Evolutionary conservation across 352 stramenopile genomes (phyloP), one percentile per base, ranked within the genome.

Genomic region (Phytophthora sp.): DNA sequence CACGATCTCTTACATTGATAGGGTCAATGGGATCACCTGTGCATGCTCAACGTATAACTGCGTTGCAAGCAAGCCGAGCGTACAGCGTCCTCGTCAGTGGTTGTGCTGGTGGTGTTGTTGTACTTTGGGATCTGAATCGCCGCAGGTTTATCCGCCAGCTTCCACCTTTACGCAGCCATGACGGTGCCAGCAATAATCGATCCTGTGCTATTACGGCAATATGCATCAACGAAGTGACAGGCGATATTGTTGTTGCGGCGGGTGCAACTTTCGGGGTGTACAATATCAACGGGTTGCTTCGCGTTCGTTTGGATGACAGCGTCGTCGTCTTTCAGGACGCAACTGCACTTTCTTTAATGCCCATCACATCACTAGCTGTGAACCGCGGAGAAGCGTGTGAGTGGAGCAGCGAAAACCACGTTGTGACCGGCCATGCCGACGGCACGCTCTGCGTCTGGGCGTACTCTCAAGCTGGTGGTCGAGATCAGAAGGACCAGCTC

Each of bases 81-180:
- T 88, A 87, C 69, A 90, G 79, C 37, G 52, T 91, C 17, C 55
- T 89, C 17, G 76, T 91, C 4, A 91, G 81, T 45, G 82, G 82
- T 13, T 91, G 84, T 54, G 57, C 69, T 4, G 69, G 67, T 13
- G 82, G 84, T 11, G 52, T 82, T 9, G 74, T 76, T 4, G 74
- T 90, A 12, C 70, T 92, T 12, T 92, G 84, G 84, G 84, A 92
- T 30, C 54, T 92, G 2, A 92, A 92, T 17, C 82, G 84, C 13
- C 74, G 84, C 15, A 58, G 76, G 23, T 86, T 76, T 32, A 67
- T 90, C 38, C 67, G 78, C 11, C 76, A 77, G 9, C 61, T 91
- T 15, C 54, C 74, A n/a, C 51, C 64, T 1, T 56, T 80, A 12
- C 42, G 35, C 15, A 4, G 27, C 12, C 32, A 63, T 37, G 37